These are phyloP conservation scores for Plectranthus barbatus DNA, from an alignment of 257 asterid genomes.

Conservation along the genomic window DNA sequence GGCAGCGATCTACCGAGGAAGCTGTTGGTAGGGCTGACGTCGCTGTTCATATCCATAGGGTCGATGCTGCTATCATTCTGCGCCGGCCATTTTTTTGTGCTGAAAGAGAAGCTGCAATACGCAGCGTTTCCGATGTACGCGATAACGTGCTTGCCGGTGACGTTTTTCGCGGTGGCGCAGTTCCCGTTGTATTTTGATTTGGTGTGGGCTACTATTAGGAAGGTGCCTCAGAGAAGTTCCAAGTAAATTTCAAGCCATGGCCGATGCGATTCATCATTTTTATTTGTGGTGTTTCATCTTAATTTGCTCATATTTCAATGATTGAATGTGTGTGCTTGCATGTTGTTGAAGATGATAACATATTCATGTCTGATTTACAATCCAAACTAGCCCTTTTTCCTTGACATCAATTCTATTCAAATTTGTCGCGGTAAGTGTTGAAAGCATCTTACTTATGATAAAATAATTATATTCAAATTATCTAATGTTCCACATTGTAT, in stretches of 20 bases:
- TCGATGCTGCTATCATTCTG: slow-evolving; percentile 43
- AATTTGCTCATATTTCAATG: too few species aligned
- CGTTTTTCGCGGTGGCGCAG: slow-evolving; percentile 37
- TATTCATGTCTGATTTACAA: too few species aligned
- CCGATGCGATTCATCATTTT: too few species aligned
- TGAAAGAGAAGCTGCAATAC: slow-evolving; percentile 15
- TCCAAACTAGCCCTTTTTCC: too few species aligned
- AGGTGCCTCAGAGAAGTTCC: slow-evolving; percentile 33
- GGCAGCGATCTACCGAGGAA: slow-evolving; percentile 27
- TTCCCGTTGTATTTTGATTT: slow-evolving; percentile 46
- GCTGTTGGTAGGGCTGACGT: slow-evolving; percentile 36
- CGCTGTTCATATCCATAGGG: slow-evolving; percentile 41
- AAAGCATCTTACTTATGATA: too few species aligned
- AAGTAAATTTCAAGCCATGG: neutral
- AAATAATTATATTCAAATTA: too few species aligned
- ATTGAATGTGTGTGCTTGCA: too few species aligned
- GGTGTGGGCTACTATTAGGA: slow-evolving; percentile 18
- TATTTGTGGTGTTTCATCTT: too few species aligned
- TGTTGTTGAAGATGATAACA: too few species aligned
- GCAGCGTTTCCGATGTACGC: slow-evolving; percentile 33
- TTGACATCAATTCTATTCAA: too few species aligned
- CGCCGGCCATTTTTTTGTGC: slow-evolving; percentile 42
- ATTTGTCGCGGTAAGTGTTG: too few species aligned
- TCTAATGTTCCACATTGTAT: too few species aligned
- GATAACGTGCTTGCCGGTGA: slow-evolving; percentile 40